These are phyloP conservation scores for Ogataea trehaloabstinens DNA, from an alignment of 805 yeast species.

Conservation along the genomic window DNA sequence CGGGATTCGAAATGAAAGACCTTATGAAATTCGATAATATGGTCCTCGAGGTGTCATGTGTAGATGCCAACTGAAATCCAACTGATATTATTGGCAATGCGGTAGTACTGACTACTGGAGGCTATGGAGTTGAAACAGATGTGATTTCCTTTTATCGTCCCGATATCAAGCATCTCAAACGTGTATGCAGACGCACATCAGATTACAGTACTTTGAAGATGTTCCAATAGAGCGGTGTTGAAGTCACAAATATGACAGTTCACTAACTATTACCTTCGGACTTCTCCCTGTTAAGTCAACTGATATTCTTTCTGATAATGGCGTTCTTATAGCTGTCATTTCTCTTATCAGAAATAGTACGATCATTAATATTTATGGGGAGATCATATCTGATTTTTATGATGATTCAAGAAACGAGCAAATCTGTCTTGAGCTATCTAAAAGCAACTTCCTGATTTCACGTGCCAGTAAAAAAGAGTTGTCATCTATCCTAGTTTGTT, in stretches of 20 bases:
- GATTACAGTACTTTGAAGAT: constrained; percentile 61
- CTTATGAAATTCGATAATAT: constrained; percentile 28
- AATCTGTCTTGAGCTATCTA: constrained; percentile 11
- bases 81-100: constrained; percentile 41
- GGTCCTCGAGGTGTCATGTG: constrained; percentile 24
- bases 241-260: constrained; percentile 54
- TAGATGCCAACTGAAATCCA: constrained; percentile 28
- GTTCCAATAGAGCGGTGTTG: constrained; percentile 46
- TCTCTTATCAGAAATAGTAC: constrained; percentile 6
- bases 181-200: constrained; percentile 46
- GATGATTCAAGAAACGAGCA: constrained; percentile 3
- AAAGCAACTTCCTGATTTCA: constrained; percentile 10
- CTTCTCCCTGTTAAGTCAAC: constrained; percentile 47
- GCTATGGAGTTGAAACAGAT: constrained; percentile 58
- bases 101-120: constrained; percentile 63
- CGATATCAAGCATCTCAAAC: constrained; percentile 49
- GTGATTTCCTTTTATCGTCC: constrained; percentile 48
- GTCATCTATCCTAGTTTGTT: background rate
- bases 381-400: constrained; percentile 6
- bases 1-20: constrained; percentile 37
- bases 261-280: constrained; percentile 68
- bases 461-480: constrained; percentile 5
- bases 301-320: constrained; percentile 13
- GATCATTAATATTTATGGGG: constrained; percentile 9
- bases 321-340: constrained; percentile 5